Evolutionary conservation across 306 rosid species (phyloP), one percentile per base, ranked within the genome.

Genomic region (Ammopiptanthus mongolicus): DNA sequence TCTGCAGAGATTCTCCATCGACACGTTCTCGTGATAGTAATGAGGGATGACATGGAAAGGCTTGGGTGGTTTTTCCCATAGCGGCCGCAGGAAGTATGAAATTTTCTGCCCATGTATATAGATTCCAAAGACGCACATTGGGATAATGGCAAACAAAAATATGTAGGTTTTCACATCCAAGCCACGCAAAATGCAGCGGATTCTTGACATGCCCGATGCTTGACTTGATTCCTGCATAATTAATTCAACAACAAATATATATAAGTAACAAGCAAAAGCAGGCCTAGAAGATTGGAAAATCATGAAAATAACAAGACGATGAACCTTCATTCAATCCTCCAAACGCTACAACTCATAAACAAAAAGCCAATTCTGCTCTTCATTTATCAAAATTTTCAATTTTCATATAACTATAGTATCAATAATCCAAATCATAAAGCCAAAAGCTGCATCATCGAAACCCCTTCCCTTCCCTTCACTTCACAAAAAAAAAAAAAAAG

Each of bases 31-130:
- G 13, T 92, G 88, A 57, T 95, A 92, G 78, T 95, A 95, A 80
- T 95, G 99, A 1, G 99, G 97, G 42, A 87, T 89, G 53, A 89
- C 88, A 73, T 88, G 69, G 81, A 95, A 95, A 67, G 92, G 83
- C 80, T 92, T 90, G 15, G 99, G 99, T 5, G 99, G 97, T 3
- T 88, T 85, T 69, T 95, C 99, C 99, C 99, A 95, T 9, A 95
- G 75, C 0, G 99, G 99, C 81, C 99, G 90, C 74, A 95, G 81
- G 84, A 95, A 95, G 96, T 95, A 95, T 6, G 99, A 90, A 71
- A 95, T 90, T 91, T 95, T 95, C 88, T 95, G 99, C 36, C 99
- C 99, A 39, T 95, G 99, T 14, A 91, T 65, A 63, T 88, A 95
- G 48, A 89, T 79, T 82, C 91, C 87, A 44, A 95, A 81, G 47